Evolutionary conservation across 768 basidiomycete genomes (phyloP).

Genomic region (Macrolepiota dolichaula): DNA sequence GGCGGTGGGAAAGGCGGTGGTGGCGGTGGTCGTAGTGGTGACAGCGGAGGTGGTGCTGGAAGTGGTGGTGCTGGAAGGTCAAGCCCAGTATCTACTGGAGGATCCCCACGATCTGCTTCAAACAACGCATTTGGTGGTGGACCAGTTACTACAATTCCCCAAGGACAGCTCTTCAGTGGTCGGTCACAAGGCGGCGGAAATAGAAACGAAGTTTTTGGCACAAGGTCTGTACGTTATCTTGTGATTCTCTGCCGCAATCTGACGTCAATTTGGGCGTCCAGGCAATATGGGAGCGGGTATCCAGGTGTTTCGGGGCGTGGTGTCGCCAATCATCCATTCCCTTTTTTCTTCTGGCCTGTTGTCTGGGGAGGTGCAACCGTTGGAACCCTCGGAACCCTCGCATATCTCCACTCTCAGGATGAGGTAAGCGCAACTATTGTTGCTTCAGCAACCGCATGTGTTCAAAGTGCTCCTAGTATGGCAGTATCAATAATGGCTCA

Average conservation of each 20-base stretch:
- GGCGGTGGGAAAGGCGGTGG: slow-evolving; percentile 20
- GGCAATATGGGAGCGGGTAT: slow-evolving; percentile 63
- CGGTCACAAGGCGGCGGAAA: slow-evolving; percentile 52
- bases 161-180: slow-evolving; percentile 43
- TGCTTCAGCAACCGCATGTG: background rate
- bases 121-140: slow-evolving; percentile 30
- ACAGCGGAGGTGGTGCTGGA: slow-evolving; percentile 12
- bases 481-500: slow-evolving; percentile 34
- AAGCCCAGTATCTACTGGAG: slow-evolving; percentile 15
- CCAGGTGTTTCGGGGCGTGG: slow-evolving; percentile 45
- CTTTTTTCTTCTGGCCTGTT: slow-evolving; percentile 66
- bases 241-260: background rate
- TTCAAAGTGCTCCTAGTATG: slow-evolving; percentile 21
- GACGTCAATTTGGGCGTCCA: slow-evolving; percentile 20
- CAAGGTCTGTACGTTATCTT: slow-evolving; percentile 28
- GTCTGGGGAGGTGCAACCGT: slow-evolving; percentile 35
- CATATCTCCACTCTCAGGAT: slow-evolving; percentile 29
- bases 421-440: slow-evolving; percentile 20
- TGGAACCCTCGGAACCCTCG: slow-evolving; percentile 16
- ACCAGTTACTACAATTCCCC: slow-evolving; percentile 31
- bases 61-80: slow-evolving; percentile 14
- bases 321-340: slow-evolving; percentile 49
- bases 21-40: slow-evolving; percentile 12
- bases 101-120: slow-evolving; percentile 19
- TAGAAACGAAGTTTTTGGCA: slow-evolving; percentile 40